Conservation (phyloP, 805 yeast species). For the Saccharomycopsis sp. region DNA sequence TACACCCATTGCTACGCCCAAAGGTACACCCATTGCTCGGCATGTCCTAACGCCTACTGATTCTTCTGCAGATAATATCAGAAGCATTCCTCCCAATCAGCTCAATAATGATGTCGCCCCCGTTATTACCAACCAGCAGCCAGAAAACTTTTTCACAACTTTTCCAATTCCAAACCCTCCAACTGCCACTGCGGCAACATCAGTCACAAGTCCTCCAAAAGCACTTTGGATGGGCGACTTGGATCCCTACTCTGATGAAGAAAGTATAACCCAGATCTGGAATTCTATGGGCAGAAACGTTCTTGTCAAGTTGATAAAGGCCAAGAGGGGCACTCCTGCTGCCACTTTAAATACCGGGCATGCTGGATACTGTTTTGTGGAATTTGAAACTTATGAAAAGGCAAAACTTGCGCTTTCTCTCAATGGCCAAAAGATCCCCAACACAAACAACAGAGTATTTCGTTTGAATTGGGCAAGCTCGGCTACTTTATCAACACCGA, state of each 20-base stretch:
- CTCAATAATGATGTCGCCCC: constrained; percentile 8
- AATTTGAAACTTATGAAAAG: constrained; percentile 57
- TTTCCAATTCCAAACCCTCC: constrained; percentile 44
- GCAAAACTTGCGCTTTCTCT: constrained; percentile 60
- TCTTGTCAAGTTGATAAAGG: constrained; percentile 56
- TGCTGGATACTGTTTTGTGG: constrained; percentile 73
- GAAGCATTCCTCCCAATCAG: no score
- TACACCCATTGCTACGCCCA: no score
- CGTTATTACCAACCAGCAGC: constrained; percentile 22
- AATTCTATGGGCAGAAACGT: constrained; percentile 45
- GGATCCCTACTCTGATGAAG: constrained; percentile 72
- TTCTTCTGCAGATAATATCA: no score
- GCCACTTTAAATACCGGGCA: constrained; percentile 31
- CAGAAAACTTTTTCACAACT: constrained; percentile 26
- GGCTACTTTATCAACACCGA: constrained; percentile 63
- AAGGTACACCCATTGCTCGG: no score
- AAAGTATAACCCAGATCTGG: constrained; percentile 52
- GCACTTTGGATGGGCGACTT: constrained; percentile 87
- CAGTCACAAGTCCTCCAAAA: constrained; percentile 45
- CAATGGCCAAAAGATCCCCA: constrained; percentile 60
- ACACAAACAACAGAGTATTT: constrained; percentile 44
- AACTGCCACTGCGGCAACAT: constrained; percentile 38
- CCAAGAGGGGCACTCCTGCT: constrained; percentile 33
- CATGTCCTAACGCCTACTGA: no score
- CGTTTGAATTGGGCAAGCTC: constrained; percentile 81